Evolutionary conservation across 2,329 filamentous ascomycete genomes (phyloP).

Genomic region (Fusarium sp.): DNA sequence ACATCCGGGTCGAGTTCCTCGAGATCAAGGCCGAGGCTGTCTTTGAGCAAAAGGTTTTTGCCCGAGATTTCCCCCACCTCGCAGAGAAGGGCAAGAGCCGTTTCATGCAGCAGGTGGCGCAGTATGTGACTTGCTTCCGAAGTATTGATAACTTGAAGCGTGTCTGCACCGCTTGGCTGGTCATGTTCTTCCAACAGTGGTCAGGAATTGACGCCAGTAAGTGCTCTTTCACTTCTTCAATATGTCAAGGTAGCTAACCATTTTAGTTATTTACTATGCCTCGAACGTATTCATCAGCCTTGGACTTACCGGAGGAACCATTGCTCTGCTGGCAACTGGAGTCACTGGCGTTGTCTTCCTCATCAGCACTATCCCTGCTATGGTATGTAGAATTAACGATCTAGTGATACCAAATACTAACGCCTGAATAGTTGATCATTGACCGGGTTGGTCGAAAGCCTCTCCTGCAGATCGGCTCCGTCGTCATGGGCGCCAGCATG

Average conservation of each 20-base stretch:
- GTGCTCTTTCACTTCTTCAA: neutral
- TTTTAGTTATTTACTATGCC: constrained; percentile 57
- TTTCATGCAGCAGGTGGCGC: constrained; percentile 59
- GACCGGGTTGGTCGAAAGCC: constrained; percentile 57
- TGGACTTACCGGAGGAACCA: constrained; percentile 70
- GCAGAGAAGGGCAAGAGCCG: constrained; percentile 53
- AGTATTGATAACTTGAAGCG: constrained; percentile 67
- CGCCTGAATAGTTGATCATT: constrained; percentile 44
- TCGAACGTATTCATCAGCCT: constrained; percentile 73
- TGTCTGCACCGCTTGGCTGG: constrained; percentile 72
- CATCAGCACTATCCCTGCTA: constrained; percentile 48
- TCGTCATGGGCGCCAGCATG: constrained; percentile 50
- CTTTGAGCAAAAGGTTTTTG: constrained; percentile 79
- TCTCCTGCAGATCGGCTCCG: constrained; percentile 52
- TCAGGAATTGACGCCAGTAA: constrained; percentile 29
- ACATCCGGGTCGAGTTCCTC: constrained; percentile 81
- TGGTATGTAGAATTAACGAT: constrained; percentile 29
- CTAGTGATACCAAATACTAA: neutral
- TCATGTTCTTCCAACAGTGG: constrained; percentile 70
- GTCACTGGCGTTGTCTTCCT: constrained; percentile 80
- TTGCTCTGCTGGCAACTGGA: constrained; percentile 74
- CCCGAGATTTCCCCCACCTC: constrained; percentile 65
- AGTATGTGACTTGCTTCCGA: constrained; percentile 54
- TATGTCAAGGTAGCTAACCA: neutral
- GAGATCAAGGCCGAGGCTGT: constrained; percentile 84